Percentiles rank a stretch among this genome's conserved stretches.
phyloP scores from a whole-genome alignment of 805 yeast genomes.

The Starmerella cellae region DNA sequence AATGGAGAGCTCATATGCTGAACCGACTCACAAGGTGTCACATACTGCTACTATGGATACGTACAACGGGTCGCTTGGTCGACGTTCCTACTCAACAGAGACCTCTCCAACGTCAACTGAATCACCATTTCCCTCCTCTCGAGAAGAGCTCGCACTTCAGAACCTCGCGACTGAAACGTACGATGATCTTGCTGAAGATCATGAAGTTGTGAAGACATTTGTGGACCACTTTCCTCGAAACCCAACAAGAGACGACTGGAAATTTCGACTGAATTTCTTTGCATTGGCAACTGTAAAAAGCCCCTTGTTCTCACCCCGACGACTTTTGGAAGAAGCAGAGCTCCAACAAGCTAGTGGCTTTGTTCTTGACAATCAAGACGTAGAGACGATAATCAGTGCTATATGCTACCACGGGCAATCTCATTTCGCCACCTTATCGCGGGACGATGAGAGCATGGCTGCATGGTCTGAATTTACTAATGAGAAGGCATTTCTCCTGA shows the following conservation, averaged over 20 bases:
- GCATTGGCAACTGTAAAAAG: slow-evolving; percentile 17
- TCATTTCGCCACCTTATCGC: slow-evolving; percentile 14
- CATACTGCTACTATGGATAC: not conserved
- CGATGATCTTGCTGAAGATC: slow-evolving; percentile 8
- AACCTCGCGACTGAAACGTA: slow-evolving; percentile 3
- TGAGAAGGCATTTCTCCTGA: slow-evolving; percentile 18
- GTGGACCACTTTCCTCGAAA: slow-evolving; percentile 17
- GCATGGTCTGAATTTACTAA: slow-evolving; percentile 21
- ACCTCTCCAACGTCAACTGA: not conserved
- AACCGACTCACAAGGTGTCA: not conserved
- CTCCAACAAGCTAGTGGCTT: slow-evolving; percentile 26
- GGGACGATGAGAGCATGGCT: slow-evolving; percentile 7
- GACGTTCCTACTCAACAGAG: not conserved
- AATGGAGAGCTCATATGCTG: not conserved
- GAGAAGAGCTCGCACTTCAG: slow-evolving; percentile 14
- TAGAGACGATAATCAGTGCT: slow-evolving; percentile 22
- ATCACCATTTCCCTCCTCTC: not conserved
- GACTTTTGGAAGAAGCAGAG: slow-evolving; percentile 21
- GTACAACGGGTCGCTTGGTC: not conserved
- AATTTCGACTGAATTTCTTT: slow-evolving; percentile 22
- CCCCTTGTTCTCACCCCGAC: slow-evolving; percentile 19
- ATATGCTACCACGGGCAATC: slow-evolving; percentile 23
- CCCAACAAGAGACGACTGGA: slow-evolving; percentile 23
- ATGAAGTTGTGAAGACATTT: slow-evolving; percentile 20
- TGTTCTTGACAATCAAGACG: slow-evolving; percentile 22